Evolutionary conservation across 2,329 filamentous ascomycete genomes (phyloP).

Genomic region (Botryotinia globosa): DNA sequence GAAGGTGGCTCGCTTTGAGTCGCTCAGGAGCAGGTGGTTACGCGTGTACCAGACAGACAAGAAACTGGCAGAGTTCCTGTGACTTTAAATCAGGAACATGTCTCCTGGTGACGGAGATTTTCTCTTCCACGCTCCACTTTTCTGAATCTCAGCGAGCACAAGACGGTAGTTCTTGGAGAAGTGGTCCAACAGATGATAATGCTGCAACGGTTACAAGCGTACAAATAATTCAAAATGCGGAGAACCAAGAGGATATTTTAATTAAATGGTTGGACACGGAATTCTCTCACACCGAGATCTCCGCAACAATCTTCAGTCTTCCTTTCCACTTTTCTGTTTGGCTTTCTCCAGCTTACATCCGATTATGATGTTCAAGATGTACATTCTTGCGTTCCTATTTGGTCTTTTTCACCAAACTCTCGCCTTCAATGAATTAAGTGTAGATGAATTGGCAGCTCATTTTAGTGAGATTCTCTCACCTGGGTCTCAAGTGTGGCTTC

Average conservation of each 20-base stretch:
- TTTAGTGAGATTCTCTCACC: neutral
- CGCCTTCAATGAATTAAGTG: neutral
- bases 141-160: neutral
- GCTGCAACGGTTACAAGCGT: neutral
- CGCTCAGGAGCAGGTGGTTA: neutral
- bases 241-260: too few species aligned
- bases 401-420: neutral
- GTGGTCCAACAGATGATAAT: neutral
- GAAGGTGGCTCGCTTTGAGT: neutral
- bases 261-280: neutral
- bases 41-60: neutral
- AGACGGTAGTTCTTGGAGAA: too few species aligned
- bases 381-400: neutral
- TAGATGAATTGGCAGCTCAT: neutral
- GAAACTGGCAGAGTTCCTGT: neutral
- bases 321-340: too few species aligned
- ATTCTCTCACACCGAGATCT: neutral
- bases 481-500: neutral
- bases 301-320: neutral
- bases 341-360: neutral
- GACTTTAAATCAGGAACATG: neutral
- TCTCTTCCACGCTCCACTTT: neutral
- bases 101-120: neutral
- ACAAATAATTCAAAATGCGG: neutral
- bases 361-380: neutral